Evolutionary conservation across 768 basidiomycete species (phyloP), one percentile per base, ranked within the genome.

Genomic region (Exidia glandulosa): DNA sequence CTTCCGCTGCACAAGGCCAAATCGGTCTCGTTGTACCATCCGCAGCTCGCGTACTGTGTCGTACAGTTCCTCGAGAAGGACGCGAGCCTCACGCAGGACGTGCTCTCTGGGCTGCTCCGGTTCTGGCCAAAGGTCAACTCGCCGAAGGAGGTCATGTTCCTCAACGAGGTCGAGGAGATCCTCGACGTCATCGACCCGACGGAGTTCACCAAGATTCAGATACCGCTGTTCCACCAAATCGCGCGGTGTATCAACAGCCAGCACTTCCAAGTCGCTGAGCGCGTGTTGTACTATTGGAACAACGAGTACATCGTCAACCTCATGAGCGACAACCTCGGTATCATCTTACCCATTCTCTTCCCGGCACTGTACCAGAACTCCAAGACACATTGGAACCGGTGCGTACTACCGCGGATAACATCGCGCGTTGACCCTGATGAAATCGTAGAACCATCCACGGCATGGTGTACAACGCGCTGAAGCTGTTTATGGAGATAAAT

Each of bases 111-210:
- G 23, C 78, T 99, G n/a, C 81, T 99, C 70, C 88, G 88, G 72
- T 99, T 81, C 73, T 99, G 96, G 96, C 96, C 96, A 32, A 98
- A 98, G 73, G 96, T 99, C 66, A 98, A 99, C 73, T 93, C 90
- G 33, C 94, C 94, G 16, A 99, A 99, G 77, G 96, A 99, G 69
- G 96, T 98, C 73, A 99, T 99, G 96, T 99, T 90, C 76, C 78
- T 99, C 61, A 97, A 97, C 73, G 96, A 99, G 76, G 92, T 99
- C 58, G 96, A 99, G 74, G 96, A 99, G 77, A 90, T 99, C 3
- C 75, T 99, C 63, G 96, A 99, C 73, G 96, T 99, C 61, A 97
- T 96, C 65, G 94, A 98, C 68, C 93, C 93, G 2, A 81, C 81
- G 59, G 94, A 98, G 74, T 99, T 99, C 75, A 86, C 86, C 72